Percentiles rank a stretch among this genome's conserved stretches.
Evolutionary conservation across 2,329 filamentous ascomycete species (phyloP).

Genomic region (Hymenoscyphus fraxineus): DNA sequence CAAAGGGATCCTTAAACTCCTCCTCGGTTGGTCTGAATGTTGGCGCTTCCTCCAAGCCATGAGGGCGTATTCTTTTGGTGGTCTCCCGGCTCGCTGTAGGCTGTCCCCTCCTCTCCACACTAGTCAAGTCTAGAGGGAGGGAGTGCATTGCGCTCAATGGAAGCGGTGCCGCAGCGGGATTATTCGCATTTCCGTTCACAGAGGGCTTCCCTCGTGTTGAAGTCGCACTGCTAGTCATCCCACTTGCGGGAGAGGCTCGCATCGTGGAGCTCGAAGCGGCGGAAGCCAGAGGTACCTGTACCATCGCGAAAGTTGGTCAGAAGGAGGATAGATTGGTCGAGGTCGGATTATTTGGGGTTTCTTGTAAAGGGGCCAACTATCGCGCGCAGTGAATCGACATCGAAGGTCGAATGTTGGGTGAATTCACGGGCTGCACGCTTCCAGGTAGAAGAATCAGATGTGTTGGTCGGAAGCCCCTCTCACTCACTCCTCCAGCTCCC

Average conservation of each 20-base stretch:
- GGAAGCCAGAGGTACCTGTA: constrained; percentile 32
- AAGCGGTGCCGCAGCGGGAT: constrained; percentile 32
- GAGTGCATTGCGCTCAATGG: constrained; percentile 36
- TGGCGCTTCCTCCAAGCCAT: constrained; percentile 83
- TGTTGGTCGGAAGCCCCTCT: constrained; percentile 8
- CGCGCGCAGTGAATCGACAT: constrained; percentile 9
- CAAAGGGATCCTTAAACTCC: constrained; percentile 90
- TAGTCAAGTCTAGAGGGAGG: constrained; percentile 72
- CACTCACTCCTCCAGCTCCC: constrained; percentile 2
- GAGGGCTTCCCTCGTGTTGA: constrained; percentile 29
- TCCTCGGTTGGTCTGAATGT: constrained; percentile 87
- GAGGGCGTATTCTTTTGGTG: constrained; percentile 72
- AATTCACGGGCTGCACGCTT: neutral
- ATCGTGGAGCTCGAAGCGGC: constrained; percentile 29
- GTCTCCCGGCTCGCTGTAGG: constrained; percentile 72
- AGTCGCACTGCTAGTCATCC: constrained; percentile 24
- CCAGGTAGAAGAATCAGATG: constrained; percentile 6
- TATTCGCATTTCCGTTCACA: constrained; percentile 30
- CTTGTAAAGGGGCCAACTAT: constrained; percentile 4
- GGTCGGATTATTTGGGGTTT: constrained; percentile 25
- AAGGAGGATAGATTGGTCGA: constrained; percentile 16
- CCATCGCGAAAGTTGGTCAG: constrained; percentile 26
- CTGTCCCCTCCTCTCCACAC: constrained; percentile 87
- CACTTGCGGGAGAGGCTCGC: constrained; percentile 33
- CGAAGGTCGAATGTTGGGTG: constrained; percentile 11